Evolutionary conservation across 192 early-diverging fungal species (phyloP).

Genomic region (Entomortierella chlamydospora): DNA sequence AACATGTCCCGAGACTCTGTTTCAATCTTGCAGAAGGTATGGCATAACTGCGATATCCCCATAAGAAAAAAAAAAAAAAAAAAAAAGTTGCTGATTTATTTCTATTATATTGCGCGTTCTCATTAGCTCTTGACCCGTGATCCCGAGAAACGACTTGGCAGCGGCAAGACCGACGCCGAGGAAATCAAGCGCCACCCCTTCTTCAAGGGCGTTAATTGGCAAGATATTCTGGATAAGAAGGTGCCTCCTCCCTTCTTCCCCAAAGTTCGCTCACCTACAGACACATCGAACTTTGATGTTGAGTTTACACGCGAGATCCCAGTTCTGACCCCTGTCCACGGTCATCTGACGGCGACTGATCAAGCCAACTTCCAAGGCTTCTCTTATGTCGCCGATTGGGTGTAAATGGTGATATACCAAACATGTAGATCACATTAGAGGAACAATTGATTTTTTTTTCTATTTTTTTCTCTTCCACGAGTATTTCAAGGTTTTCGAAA

Average conservation of each 20-base stretch:
- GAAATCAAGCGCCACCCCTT: slow-evolving; percentile 96
- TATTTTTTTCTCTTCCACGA: too few species aligned
- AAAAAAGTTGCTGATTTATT: too few species aligned
- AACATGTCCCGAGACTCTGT: slow-evolving; percentile 95
- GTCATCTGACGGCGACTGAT: slow-evolving; percentile 79
- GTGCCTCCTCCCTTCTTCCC: slow-evolving; percentile 94
- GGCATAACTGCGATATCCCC: too few species aligned
- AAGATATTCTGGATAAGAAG: slow-evolving; percentile 90
- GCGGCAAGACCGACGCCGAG: slow-evolving; percentile 84
- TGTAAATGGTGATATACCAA: slow-evolving; percentile 22
- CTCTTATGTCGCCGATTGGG: slow-evolving; percentile 95
- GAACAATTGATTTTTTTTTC: too few species aligned
- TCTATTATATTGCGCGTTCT: slow-evolving; percentile 6
- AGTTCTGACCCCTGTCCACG: slow-evolving; percentile 91
- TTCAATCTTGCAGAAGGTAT: slow-evolving; percentile 86
- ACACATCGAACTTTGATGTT: slow-evolving; percentile 98
- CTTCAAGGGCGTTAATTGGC: slow-evolving; percentile 96
- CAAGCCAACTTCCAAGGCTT: slow-evolving; percentile 97
- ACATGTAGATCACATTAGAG: too few species aligned
- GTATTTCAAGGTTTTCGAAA: too few species aligned
- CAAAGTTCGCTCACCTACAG: slow-evolving; percentile 84
- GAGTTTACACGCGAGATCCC: slow-evolving; percentile 98
- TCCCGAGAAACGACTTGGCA: slow-evolving; percentile 86
- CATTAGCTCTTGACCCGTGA: slow-evolving; percentile 87
- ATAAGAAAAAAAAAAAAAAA: too few species aligned